Conservation (phyloP, 306 rosid species). For the Cotoneaster glaucophyllus region DNA sequence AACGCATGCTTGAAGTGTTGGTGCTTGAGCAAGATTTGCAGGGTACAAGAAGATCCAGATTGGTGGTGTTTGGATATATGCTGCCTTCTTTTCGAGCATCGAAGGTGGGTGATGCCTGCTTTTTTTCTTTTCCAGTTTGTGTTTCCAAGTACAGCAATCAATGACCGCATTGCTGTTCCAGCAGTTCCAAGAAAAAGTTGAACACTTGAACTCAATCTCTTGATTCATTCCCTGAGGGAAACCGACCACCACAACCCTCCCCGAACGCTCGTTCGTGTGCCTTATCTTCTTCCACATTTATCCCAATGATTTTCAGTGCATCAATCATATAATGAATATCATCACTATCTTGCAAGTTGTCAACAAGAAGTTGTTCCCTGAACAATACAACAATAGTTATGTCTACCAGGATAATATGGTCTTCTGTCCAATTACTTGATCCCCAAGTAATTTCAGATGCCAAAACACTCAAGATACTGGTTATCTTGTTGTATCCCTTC, state of each 20-base stretch:
- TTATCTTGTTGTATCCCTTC: too few species aligned
- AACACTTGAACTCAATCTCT: conserved; percentile 66
- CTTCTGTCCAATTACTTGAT: too few species aligned
- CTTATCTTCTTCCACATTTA: conserved; percentile 71
- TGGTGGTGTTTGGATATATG: too few species aligned
- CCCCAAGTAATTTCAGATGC: too few species aligned
- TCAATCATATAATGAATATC: conserved; percentile 90
- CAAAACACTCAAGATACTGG: too few species aligned
- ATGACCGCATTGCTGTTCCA: conserved; percentile 97
- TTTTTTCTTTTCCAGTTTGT: too few species aligned
- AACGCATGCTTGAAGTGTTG: too few species aligned
- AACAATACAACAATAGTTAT: conserved; percentile 9
- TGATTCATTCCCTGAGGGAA: conserved; percentile 59
- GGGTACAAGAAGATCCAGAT: too few species aligned
- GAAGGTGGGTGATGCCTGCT: too few species aligned
- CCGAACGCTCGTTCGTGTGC: conserved; percentile 62
- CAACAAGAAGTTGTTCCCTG: conserved; percentile 93
- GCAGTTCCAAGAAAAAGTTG: conserved; percentile 94
- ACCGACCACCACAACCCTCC: conserved; percentile 83
- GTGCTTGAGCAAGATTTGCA: too few species aligned
- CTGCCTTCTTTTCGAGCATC: too few species aligned
- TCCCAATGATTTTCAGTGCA: conserved; percentile 76
- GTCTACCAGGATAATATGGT: neutral
- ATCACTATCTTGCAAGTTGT: conserved; percentile 83
- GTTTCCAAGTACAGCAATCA: conserved; percentile 70